phyloP scores from a whole-genome alignment of 805 yeast species.

The Tetrapisispora iriomotensis region DNA sequence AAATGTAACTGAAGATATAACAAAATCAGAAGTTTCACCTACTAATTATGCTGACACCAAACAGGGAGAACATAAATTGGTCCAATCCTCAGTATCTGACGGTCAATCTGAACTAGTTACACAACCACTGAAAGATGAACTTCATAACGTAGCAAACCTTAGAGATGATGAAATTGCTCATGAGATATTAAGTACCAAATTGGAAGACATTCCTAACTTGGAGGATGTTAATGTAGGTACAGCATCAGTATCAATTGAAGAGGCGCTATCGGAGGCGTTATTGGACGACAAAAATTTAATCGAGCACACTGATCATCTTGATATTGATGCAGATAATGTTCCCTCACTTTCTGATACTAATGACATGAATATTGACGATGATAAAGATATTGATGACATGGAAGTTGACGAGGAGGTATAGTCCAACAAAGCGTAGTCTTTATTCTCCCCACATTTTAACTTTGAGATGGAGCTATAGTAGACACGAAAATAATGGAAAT shows the following conservation, averaged over 20 bases:
- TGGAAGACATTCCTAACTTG: background rate
- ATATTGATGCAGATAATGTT: background rate
- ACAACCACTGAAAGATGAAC: background rate
- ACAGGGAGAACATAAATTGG: too few relatives aligned
- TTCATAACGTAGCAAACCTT: too few relatives aligned
- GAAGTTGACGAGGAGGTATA: background rate
- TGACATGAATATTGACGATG: background rate
- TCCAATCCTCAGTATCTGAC: too few relatives aligned
- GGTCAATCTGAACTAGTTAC: background rate
- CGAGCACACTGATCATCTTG: background rate
- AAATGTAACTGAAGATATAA: conserved; percentile 6
- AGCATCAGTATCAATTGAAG: background rate
- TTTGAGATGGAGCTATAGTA: background rate
- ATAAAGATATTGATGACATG: background rate
- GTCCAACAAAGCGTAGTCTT: too few relatives aligned
- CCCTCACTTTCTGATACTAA: background rate
- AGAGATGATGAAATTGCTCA: background rate
- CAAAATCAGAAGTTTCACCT: too few relatives aligned
- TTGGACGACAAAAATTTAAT: background rate
- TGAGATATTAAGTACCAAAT: background rate
- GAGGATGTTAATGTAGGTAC: background rate
- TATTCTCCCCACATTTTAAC: background rate
- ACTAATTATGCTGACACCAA: too few relatives aligned
- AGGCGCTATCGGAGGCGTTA: background rate
- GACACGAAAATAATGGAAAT: background rate